Conservation (phyloP, 768 basidiomycete genomes). For the Phylloporus sp. region DNA sequence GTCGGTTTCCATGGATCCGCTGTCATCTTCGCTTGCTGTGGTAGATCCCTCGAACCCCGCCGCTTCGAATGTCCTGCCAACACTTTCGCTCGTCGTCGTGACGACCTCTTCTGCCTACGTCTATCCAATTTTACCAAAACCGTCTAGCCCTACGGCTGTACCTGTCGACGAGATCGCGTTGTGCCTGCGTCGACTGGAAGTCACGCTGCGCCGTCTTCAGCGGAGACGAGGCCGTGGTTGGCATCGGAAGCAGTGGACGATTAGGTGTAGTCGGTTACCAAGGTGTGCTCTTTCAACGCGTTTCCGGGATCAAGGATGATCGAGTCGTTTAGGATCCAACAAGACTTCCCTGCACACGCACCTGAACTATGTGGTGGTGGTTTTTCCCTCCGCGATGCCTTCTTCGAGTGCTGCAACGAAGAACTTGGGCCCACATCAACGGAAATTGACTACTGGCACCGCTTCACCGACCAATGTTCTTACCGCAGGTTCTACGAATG, state of each 20-base stretch:
- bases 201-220: no score
- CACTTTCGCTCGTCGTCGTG: slow-evolving; percentile 76
- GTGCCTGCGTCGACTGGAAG: slow-evolving; percentile 78
- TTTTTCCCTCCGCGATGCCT: slow-evolving; percentile 62
- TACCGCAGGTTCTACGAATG: slow-evolving; percentile 35
- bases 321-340: slow-evolving; percentile 38
- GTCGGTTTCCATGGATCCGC: slow-evolving; percentile 22
- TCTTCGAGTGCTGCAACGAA: slow-evolving; percentile 59
- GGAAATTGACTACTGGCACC: slow-evolving; percentile 18
- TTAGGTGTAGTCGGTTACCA: slow-evolving; percentile 89
- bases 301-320: not conserved
- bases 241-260: slow-evolving; percentile 75
- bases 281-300: slow-evolving; percentile 41
- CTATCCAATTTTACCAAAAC: slow-evolving; percentile 69
- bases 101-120: slow-evolving; percentile 77
- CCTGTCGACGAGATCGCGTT: slow-evolving; percentile 84
- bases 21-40: slow-evolving; percentile 13
- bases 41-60: slow-evolving; percentile 16
- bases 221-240: slow-evolving; percentile 84
- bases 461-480: slow-evolving; percentile 8
- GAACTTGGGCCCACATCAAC: slow-evolving; percentile 15
- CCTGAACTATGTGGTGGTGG: slow-evolving; percentile 82
- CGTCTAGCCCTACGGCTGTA: slow-evolving; percentile 57
- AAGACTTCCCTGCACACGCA: slow-evolving; percentile 69
- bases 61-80: slow-evolving; percentile 27